Evolutionary conservation across 805 yeast species (phyloP), one percentile per base, ranked within the genome.

Genomic region (Wickerhamiella azyma): DNA sequence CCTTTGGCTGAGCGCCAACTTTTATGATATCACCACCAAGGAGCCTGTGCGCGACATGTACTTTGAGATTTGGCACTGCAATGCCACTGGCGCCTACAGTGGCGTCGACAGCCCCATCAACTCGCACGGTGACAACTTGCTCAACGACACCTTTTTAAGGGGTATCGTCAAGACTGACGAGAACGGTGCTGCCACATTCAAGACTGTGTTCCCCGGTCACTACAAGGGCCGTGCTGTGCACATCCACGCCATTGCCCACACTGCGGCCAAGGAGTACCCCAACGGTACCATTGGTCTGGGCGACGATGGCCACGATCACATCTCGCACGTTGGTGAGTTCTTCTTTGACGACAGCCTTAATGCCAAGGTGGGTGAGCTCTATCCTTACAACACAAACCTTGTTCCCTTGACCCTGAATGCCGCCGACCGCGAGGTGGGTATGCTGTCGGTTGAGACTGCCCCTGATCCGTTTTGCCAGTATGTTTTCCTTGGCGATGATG

Each of bases 111-210:
- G 36, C 10, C 43, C 43, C 24, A 39, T 39, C 9, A 39, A 39
- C 17, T 9, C 36, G 28, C 16, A 39, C n/a, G 41, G 41, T 21
- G 43, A 39, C 18, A 39, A 39, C n/a, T 26, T 39, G 16, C 17
- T 39, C 11, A 19, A 39, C 16, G 36, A 28, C 18, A 39, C 43
- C 14, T 39, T 39, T 19, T n/a, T 39, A 16, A 28, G 43, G 19
- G 43, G 43, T 9, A 18, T 39, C n/a, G 26, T 26, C 17, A 39
- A 39, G 36, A 39, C 43, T 9, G 43, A 39, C 26, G 30, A 29
- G 36, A 28, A 39, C 17, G 43, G 43, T 17, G 43, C 43, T 29
- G 43, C 43, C 13, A 39, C 43, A 8, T 28, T 39, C 43, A 39
- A 39, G 36, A 39, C 43, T 5, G n/a, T 39, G 3, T 39, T 16